Base-by-base conservation (phyloP, 257 asterid genomes). In the Primulina tabacum region DNA sequence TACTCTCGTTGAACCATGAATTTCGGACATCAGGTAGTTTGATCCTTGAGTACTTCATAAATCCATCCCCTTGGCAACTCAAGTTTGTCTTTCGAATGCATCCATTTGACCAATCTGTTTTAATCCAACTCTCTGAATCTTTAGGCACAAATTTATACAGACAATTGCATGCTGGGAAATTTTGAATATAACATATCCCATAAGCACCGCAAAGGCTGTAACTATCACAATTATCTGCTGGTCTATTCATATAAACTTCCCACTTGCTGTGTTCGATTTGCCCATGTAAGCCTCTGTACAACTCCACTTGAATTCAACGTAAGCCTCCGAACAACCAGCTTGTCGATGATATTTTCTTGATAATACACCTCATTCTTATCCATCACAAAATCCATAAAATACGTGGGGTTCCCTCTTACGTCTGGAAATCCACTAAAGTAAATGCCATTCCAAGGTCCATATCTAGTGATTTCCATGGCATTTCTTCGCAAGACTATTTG, bases 361-460 rank as follows among this genome's bases (percentile, higher is more conserved):
- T 67, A 47, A 16, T 47, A 16, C 2, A 47, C 56, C 56, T 18
- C 26, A 32, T 57, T 32, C 68, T 67, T 2, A 69, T 79, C 60
- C 37, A 43, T 72, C 55, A 70, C 71, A 9, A 76, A 24, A 21
- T 65, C 64, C 21, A 43, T 55, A 7, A 4, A 21, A 24, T 63
- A 74, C 1, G 35, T 14, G 7, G 74, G 61, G 9, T 55, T 60
- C 21, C 28, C 21, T 9, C 60, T 29, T 24, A 70, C 10, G 11
- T 65, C 29, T 4, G 75, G 55, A 30, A 71, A 47, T 0, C 85
- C 85, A 12, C 79, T 71, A 50, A 75, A 81, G 10, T 56, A 70
- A 1, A 26, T n/a, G 8, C 79, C 85, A 73, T 71, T 69, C 85
- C 85, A 78, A 4, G 82, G 79, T 8, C 82, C 82, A 17, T 70